These are phyloP conservation scores for Verticillium isaacii DNA, from an alignment of 2,329 filamentous ascomycete species.

Conservation along the genomic window DNA sequence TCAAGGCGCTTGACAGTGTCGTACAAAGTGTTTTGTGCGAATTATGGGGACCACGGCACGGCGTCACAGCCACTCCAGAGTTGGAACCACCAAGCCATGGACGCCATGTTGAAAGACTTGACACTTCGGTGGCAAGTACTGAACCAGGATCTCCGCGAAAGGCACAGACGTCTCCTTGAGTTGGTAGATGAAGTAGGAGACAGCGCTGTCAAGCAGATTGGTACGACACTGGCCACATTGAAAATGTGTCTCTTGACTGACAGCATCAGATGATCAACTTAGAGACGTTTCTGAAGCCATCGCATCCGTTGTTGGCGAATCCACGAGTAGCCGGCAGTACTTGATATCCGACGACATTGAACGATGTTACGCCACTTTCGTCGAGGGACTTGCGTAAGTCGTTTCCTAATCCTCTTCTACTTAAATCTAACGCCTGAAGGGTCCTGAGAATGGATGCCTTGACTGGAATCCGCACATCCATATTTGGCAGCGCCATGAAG, in stretches of 20 bases:
- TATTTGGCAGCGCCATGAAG: conserved; percentile 31
- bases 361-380: not conserved
- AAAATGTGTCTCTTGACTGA: not conserved
- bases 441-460: conserved; percentile 26
- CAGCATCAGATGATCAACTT: not conserved
- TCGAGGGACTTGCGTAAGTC: not conserved
- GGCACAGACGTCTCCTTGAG: conserved; percentile 19
- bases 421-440: conserved; percentile 14
- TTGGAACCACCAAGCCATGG: conserved; percentile 41
- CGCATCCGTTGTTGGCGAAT: not conserved
- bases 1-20: not conserved
- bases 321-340: not conserved
- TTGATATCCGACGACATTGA: not conserved
- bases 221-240: not conserved
- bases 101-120: conserved; percentile 28
- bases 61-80: conserved; percentile 18
- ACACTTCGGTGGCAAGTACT: conserved; percentile 23
- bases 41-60: conserved; percentile 32
- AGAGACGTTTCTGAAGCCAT: not conserved
- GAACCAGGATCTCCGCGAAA: conserved; percentile 2
- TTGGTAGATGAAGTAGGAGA: conserved; percentile 20
- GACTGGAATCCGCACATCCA: conserved; percentile 29
- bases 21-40: conserved; percentile 27
- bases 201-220: not conserved
- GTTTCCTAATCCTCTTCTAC: conserved; percentile 6